These are phyloP conservation scores for Mycena indigotica DNA, from an alignment of 768 basidiomycete genomes.

Conservation along the genomic window DNA sequence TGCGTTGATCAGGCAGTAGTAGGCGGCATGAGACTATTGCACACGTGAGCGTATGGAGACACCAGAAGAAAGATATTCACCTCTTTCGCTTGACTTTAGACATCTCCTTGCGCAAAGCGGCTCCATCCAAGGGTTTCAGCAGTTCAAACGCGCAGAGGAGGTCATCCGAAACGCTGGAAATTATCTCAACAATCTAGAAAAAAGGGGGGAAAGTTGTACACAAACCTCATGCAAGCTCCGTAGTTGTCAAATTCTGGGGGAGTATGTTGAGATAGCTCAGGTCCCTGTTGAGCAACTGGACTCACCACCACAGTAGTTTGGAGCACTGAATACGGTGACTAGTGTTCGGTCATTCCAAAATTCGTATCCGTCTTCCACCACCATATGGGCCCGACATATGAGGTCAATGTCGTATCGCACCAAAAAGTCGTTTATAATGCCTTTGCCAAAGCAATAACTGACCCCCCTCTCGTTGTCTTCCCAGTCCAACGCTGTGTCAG, in stretches of 20 bases:
- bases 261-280: constrained; percentile 24
- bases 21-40: background rate
- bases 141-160: constrained; percentile 96
- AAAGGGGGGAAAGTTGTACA: constrained; percentile 10
- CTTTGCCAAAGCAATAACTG: constrained; percentile 98
- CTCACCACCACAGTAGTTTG: constrained; percentile 94
- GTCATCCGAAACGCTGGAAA: constrained; percentile 88
- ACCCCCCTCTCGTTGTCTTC: constrained; percentile 99
- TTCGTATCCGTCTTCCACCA: constrained; percentile 98
- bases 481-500: constrained; percentile 97
- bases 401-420: constrained; percentile 97
- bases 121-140: constrained; percentile 92
- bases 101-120: constrained; percentile 96
- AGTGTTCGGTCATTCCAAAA: constrained; percentile 99
- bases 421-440: constrained; percentile 94
- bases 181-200: constrained; percentile 16
- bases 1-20: constrained; percentile 5
- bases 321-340: constrained; percentile 98
- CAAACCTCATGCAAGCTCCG: constrained; percentile 90
- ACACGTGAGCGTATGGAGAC: constrained; percentile 16
- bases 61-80: constrained; percentile 41
- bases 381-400: constrained; percentile 99
- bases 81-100: constrained; percentile 98
- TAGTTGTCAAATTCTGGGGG: constrained; percentile 88
- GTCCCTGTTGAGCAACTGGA: constrained; percentile 6